phyloP scores from a whole-genome alignment of 1,284 basidiomycete species.

The Rhodotorula mucilaginosa region DNA sequence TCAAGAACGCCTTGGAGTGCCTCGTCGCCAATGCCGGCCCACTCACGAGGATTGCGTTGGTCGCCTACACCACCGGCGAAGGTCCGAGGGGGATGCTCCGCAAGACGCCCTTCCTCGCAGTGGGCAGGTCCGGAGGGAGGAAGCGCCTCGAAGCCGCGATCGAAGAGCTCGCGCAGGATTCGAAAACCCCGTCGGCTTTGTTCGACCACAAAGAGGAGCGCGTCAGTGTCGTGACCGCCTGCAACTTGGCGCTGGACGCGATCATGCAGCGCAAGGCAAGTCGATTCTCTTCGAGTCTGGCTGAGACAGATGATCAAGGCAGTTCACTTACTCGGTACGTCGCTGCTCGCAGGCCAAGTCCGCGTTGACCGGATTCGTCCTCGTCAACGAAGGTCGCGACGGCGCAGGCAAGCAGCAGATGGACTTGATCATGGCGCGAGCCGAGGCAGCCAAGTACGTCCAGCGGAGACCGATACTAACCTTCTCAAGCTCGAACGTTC shows the following conservation, averaged over 20 bases:
- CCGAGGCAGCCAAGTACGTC: constrained; percentile 78
- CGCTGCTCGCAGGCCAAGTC: constrained; percentile 60
- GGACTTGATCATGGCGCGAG: constrained; percentile 92
- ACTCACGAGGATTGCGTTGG: constrained; percentile 76
- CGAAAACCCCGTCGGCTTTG: constrained; percentile 57
- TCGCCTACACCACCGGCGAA: constrained; percentile 74
- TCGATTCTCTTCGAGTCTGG: neutral
- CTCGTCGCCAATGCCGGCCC: constrained; percentile 68
- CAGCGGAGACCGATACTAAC: too few species aligned
- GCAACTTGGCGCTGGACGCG: constrained; percentile 82
- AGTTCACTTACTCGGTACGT: neutral
- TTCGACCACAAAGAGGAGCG: constrained; percentile 77
- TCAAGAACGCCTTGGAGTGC: constrained; percentile 80
- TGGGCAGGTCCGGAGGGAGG: constrained; percentile 67
- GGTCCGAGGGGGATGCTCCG: constrained; percentile 72
- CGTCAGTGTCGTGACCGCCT: constrained; percentile 91
- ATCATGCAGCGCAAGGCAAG: constrained; percentile 79
- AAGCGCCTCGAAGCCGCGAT: constrained; percentile 71
- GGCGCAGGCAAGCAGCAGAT: constrained; percentile 93
- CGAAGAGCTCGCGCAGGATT: constrained; percentile 60
- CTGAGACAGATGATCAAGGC: too few species aligned
- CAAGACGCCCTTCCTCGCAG: constrained; percentile 80
- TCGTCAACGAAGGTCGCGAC: constrained; percentile 87
- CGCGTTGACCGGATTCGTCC: constrained; percentile 80
- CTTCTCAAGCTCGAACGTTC: neutral